Percentiles rank a stretch among this genome's conserved stretches.
phyloP scores from a whole-genome alignment of 176 grass and related monocot genomes.

The Stipa capillata region DNA sequence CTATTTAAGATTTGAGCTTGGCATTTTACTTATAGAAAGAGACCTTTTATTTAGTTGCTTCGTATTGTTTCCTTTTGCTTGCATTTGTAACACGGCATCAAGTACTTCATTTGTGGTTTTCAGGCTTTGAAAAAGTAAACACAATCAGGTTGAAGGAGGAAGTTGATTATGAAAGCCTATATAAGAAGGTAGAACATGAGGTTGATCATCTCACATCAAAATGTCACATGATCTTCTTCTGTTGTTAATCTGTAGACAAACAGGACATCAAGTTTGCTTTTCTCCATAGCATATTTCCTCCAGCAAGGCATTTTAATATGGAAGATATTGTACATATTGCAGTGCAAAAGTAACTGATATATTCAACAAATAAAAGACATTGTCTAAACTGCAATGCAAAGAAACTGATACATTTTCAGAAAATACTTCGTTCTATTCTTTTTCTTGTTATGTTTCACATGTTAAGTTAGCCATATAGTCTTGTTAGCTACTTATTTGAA shows the following conservation, averaged over 20 bases:
- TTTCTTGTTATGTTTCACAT: background rate
- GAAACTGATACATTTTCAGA: background rate
- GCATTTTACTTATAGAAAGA: background rate
- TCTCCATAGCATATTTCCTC: background rate
- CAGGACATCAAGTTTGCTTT: background rate
- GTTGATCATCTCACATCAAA: no score
- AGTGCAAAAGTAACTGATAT: background rate
- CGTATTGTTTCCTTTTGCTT: background rate
- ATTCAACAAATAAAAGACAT: background rate
- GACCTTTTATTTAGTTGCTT: background rate
- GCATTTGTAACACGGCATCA: background rate
- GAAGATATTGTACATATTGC: background rate
- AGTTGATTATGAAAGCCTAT: constrained; percentile 54
- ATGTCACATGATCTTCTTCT: background rate
- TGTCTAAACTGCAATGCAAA: background rate
- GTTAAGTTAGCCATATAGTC: background rate
- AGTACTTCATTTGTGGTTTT: background rate
- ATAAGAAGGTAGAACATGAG: constrained; percentile 41
- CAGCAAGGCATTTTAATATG: background rate
- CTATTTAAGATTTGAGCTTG: background rate
- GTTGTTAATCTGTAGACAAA: background rate
- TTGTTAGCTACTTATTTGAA: background rate
- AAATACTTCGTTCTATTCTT: background rate
- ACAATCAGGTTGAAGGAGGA: constrained; percentile 51
- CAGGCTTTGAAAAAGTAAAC: constrained; percentile 71